These are phyloP conservation scores for Uronychia setigera DNA, from an alignment of 73 alveolate genomes.

Conservation along the genomic window DNA sequence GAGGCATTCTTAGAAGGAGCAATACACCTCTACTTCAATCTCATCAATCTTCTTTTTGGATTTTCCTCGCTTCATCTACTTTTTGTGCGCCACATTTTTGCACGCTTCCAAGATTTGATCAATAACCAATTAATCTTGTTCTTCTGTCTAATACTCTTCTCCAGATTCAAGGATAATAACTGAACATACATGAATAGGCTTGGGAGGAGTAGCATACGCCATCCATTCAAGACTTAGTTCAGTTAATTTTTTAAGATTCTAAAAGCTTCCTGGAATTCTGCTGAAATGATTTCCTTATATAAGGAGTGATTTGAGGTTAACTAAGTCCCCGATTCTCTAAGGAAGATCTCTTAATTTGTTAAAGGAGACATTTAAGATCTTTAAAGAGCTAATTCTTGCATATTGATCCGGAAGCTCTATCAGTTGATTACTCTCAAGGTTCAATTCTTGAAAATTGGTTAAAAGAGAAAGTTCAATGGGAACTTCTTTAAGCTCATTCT, in stretches of 20 bases:
- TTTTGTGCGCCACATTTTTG: no score
- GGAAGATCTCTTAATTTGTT: conserved; percentile 44
- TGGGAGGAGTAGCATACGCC: conserved; percentile 63
- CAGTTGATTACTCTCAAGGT: conserved; percentile 18
- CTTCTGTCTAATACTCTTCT: conserved; percentile 49
- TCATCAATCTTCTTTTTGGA: no score
- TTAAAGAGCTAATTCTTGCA: conserved; percentile 4
- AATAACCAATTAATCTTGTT: neutral
- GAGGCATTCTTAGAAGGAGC: no score
- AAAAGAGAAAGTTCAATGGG: conserved; percentile 40
- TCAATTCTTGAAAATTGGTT: conserved; percentile 10
- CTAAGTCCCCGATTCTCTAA: conserved; percentile 35
- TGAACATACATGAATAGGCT: conserved; percentile 40
- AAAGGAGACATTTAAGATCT: conserved; percentile 31
- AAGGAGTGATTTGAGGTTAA: conserved; percentile 42
- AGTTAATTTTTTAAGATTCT: conserved; percentile 11
- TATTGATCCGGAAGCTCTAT: conserved; percentile 21
- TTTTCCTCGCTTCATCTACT: no score
- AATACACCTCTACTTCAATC: no score
- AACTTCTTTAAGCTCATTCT: conserved; percentile 17
- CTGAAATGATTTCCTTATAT: conserved; percentile 67
- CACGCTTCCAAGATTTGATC: no score
- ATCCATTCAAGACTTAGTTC: conserved; percentile 73
- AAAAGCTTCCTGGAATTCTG: conserved; percentile 52
- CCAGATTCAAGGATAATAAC: neutral